phyloP scores from a whole-genome alignment of 2,329 filamentous ascomycete species.

The Colletotrichum noveboracense region DNA sequence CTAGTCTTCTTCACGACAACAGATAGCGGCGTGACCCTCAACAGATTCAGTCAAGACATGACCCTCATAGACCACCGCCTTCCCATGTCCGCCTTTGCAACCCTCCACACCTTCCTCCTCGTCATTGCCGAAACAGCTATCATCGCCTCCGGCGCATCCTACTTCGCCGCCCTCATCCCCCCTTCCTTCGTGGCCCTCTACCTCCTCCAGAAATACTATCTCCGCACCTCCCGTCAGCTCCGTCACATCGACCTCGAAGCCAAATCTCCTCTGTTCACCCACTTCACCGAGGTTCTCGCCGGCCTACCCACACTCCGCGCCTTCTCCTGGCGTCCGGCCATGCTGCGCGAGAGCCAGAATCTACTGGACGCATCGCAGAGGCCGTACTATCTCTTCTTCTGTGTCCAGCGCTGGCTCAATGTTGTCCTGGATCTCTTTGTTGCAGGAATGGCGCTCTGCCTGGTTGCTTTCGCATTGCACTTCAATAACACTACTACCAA shows the following conservation, averaged over 20 bases:
- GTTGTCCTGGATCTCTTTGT: conserved; percentile 55
- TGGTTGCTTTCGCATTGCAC: conserved; percentile 51
- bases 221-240: conserved; percentile 60
- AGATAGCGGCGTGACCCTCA: conserved; percentile 38
- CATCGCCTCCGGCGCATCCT: conserved; percentile 47
- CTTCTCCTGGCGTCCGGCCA: conserved; percentile 49
- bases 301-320: conserved; percentile 55
- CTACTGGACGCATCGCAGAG: conserved; percentile 50
- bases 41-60: conserved; percentile 48
- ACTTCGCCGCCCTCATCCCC: conserved; percentile 47
- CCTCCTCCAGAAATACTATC: conserved; percentile 55
- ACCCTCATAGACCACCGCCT: conserved; percentile 44
- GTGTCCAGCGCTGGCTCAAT: conserved; percentile 54
- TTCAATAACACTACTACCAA: conserved; percentile 25
- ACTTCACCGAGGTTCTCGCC: conserved; percentile 53
- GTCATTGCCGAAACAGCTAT: conserved; percentile 47
- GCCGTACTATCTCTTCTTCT: conserved; percentile 54
- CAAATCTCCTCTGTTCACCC: conserved; percentile 53
- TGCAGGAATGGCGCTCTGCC: conserved; percentile 49
- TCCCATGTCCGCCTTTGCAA: conserved; percentile 28
- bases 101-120: conserved; percentile 29
- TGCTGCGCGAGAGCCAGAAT: conserved; percentile 38
- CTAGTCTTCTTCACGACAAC: conserved; percentile 37
- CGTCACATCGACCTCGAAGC: conserved; percentile 58
- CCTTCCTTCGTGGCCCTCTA: conserved; percentile 45